Conservation (phyloP, 108 stramenopile species). For the Cyclotella kingstonii region DNA sequence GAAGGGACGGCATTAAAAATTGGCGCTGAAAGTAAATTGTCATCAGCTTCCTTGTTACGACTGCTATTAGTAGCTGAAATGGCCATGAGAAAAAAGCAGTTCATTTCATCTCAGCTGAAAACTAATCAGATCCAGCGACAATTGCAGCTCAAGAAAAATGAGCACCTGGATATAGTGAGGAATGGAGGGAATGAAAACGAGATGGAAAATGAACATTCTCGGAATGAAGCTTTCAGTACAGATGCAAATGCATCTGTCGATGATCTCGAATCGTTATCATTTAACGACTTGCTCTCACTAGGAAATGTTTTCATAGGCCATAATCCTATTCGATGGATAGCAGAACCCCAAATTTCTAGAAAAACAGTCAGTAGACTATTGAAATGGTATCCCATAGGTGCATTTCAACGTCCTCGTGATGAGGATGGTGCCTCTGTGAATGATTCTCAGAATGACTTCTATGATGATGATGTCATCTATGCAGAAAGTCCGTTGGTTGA, state of each 20-base stretch:
- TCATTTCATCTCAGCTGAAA: not conserved
- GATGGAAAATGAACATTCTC: not conserved
- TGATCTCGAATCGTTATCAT: no score
- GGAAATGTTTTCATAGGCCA: constrained; percentile 14
- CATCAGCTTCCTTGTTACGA: constrained; percentile 9
- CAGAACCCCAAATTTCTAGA: constrained; percentile 58
- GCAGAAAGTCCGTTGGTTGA: constrained; percentile 31
- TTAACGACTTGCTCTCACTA: not conserved
- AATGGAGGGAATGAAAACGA: not conserved
- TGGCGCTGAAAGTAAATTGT: constrained; percentile 24
- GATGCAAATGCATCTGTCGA: not conserved
- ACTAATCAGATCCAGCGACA: not conserved
- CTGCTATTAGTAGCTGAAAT: constrained; percentile 30
- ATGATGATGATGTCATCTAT: constrained; percentile 4
- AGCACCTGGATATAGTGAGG: not conserved
- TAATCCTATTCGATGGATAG: constrained; percentile 39
- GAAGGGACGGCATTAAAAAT: constrained; percentile 34
- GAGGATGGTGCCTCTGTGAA: constrained; percentile 5
- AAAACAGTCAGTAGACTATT: constrained; percentile 57
- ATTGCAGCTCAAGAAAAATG: not conserved
- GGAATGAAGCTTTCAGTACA: not conserved
- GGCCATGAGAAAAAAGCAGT: constrained; percentile 28
- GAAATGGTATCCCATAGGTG: constrained; percentile 31
- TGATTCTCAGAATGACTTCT: not conserved
- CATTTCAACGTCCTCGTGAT: constrained; percentile 27